phyloP scores from a whole-genome alignment of 352 stramenopile genomes.

The Pythium diclinum region DNA sequence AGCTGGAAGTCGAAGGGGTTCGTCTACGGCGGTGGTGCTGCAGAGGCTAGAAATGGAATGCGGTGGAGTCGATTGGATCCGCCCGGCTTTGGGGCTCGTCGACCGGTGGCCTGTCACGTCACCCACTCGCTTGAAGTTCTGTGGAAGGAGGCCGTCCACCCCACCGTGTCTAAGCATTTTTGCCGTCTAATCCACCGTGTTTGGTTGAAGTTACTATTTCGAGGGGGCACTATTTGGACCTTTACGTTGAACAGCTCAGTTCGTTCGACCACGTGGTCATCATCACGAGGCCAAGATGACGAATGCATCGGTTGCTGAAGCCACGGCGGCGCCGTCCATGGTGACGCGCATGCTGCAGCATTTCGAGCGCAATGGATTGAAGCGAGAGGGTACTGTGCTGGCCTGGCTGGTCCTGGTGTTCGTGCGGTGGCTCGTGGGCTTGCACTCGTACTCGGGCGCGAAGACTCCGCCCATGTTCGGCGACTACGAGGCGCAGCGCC shows the following conservation, averaged over 20 bases:
- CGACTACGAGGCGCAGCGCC: conserved; percentile 97
- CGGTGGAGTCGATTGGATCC: conserved; percentile 7
- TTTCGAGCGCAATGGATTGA: conserved; percentile 54
- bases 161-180: not conserved
- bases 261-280: conserved; percentile 5
- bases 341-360: conserved; percentile 45
- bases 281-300: not conserved
- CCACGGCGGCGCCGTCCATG: conserved; percentile 26
- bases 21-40: not conserved
- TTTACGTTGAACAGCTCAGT: not conserved
- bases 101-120: conserved; percentile 12
- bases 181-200: not conserved
- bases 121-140: conserved; percentile 25
- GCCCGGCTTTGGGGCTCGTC: not conserved
- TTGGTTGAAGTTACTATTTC: not conserved
- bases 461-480: conserved; percentile 86
- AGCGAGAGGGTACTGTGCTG: conserved; percentile 39
- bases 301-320: not conserved
- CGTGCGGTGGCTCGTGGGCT: conserved; percentile 69
- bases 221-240: not conserved
- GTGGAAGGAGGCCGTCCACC: not conserved
- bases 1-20: not conserved
- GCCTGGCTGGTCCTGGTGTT: conserved; percentile 58
- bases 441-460: conserved; percentile 84
- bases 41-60: not conserved